phyloP scores from a whole-genome alignment of 1,139 yeast genomes.

The Yamadazyma aaseri region DNA sequence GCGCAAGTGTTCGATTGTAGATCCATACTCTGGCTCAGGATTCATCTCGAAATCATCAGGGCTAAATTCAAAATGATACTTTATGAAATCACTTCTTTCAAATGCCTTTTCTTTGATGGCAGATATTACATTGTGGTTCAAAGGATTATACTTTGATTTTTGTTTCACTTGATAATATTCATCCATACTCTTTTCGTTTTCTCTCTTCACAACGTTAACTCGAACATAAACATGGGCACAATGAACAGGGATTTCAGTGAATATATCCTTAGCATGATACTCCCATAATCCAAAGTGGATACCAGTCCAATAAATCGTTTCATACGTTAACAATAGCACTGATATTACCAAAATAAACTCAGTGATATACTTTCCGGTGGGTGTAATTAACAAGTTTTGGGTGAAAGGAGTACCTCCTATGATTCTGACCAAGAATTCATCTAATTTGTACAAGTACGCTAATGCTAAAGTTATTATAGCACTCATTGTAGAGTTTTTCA shows the following conservation, averaged over 20 bases:
- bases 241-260: constrained; percentile 69
- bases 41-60: constrained; percentile 69
- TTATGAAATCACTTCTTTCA: constrained; percentile 38
- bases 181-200: constrained; percentile 18
- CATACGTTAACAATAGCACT: constrained; percentile 41
- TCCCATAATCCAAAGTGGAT: constrained; percentile 53
- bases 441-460: constrained; percentile 6
- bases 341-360: constrained; percentile 19
- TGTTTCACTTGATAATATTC: constrained; percentile 30
- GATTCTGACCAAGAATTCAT: constrained; percentile 4
- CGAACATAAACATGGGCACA: constrained; percentile 70
- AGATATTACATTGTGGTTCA: constrained; percentile 29
- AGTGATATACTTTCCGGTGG: constrained; percentile 39
- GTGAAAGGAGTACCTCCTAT: constrained; percentile 10
- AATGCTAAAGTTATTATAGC: no score
- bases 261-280: constrained; percentile 63
- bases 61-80: constrained; percentile 72
- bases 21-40: constrained; percentile 67
- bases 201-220: constrained; percentile 35
- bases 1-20: constrained; percentile 62
- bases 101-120: constrained; percentile 21
- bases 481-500: no score
- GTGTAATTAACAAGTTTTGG: constrained; percentile 14
- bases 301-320: constrained; percentile 47
- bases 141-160: constrained; percentile 26